Evolutionary conservation across 2,329 filamentous ascomycete species (phyloP), one percentile per base, ranked within the genome.

Genomic region (Onygenales sp.): DNA sequence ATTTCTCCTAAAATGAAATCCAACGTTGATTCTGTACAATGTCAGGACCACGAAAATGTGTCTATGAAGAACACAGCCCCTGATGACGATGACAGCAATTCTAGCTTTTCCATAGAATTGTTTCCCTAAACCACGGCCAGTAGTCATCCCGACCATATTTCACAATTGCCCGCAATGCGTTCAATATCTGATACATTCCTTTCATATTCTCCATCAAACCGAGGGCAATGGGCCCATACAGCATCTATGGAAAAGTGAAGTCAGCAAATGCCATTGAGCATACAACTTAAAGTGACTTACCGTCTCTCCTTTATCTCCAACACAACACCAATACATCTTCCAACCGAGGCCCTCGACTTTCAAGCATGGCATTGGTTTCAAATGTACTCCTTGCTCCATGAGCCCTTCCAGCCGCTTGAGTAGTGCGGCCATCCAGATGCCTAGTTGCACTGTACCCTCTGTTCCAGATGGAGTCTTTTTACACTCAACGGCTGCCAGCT

Each of bases 311-410:
- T 39, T 43, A 10, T 33, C 39, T 35, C 41, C 31, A 14, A 51
- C 31, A 45, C n/a, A 51, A 31, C 41, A 51, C 36, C 31, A 45
- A 31, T 44, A 51, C 50, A 51, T 44, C 9, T 45, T 9, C 50
- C 50, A 51, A 14, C 21, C 4, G 8, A 44, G 9, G 2, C 50
- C 50, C n/a, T 35, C 10, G 13, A 21, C 13, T 33, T 44, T 44
- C 50, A 51, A 33, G 31, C 50, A 51, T 8, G 50, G 41, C 50
- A 44, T 51, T 21, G 38, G 41, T 44, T 44, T 51, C 32, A 44
- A 36, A 4, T 17, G 11, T 1, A 11, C 11, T 51, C 21, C 14
- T 17, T 14, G 21, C 17, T 36, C 11, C 49, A 51, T 43, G 39
- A 35, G 49, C 27, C 6, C 47, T 51, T 51, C 49, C 6, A 51